Conservation (phyloP, 192 early-diverging fungal species). For the Physocladia obscura region DNA sequence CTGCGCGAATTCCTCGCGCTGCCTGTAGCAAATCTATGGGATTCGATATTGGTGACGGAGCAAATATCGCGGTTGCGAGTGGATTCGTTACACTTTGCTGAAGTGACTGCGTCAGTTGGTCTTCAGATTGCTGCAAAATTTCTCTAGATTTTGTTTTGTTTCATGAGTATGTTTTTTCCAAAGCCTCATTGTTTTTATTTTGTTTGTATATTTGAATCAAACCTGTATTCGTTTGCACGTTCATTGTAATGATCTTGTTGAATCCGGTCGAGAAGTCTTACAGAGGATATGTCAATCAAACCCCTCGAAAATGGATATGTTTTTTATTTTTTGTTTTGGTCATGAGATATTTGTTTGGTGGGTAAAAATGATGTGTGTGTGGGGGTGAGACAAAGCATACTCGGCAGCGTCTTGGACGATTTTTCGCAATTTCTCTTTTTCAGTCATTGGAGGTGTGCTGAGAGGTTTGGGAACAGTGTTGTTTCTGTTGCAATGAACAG, state of each 20-base stretch:
- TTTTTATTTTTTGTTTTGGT: neutral
- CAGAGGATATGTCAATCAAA: conserved; percentile 46
- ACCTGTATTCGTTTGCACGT: conserved; percentile 39
- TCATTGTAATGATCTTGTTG: conserved; percentile 42
- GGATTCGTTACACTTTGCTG: neutral
- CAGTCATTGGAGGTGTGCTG: conserved; percentile 8
- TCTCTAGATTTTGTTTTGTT: neutral
- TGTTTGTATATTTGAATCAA: neutral
- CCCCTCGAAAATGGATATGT: conserved; percentile 12
- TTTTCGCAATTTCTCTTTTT: conserved; percentile 38
- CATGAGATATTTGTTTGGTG: no score
- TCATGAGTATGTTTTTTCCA: neutral
- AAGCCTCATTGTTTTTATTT: neutral
- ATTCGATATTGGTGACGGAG: no score
- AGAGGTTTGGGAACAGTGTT: neutral
- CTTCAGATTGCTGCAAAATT: neutral
- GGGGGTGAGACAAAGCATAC: conserved; percentile 3
- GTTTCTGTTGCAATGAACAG: neutral
- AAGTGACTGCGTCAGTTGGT: neutral
- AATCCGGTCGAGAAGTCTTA: conserved; percentile 41
- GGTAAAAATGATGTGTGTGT: neutral
- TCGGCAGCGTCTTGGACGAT: conserved; percentile 46
- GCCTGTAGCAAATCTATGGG: neutral
- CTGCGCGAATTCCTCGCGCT: neutral
- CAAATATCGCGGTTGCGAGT: no score